Base-by-base conservation (phyloP, 768 basidiomycete species). In the Phlebiopsis gigantea region DNA sequence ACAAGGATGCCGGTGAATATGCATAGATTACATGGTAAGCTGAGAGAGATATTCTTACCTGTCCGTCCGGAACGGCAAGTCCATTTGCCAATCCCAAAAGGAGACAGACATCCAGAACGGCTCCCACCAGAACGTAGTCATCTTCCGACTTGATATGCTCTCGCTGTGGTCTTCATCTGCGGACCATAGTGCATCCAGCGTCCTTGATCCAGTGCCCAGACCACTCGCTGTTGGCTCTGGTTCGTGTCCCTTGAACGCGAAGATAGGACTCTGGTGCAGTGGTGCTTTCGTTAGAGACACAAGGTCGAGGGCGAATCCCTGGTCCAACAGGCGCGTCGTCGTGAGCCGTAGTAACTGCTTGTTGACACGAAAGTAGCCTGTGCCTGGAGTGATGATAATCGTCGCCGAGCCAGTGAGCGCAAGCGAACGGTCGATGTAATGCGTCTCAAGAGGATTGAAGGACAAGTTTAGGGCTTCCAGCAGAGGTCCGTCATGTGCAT, bases 371-470 rank as follows among this genome's bases (percentile, higher is more conserved):
- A 93, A 98, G 69, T 92, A 92, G 2, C 93, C 93, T 2, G 94
- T 92, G 0, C 96, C 97, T 0, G 97, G 95, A 1, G 93, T 95
- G 60, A 98, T 84, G 43, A 98, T 68, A 45, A 94, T 81, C 2
- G 88, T 90, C 14, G 85, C 83, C 0, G 87, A 73, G 21, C 96
- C 96, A 0, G 95, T 98, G 14, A 93, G 77, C 2, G 88, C 90
- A 8, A 98, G 75, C 29, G 96, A 97, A 19, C 97, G 86, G 69
- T 98, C 97, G 61, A 98, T 85, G 67, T 97, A 95, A 68, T 97
- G 93, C 1, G 88, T 90, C 71, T 98, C 96, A 15, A 88, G 88
- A 0, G 95, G 91, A 66, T 93, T 96, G 15, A 98, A 79, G 0
- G 85, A 90, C 45, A 99, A 79, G 65, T 98, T 98, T 51, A 98